These are phyloP conservation scores for Dictyostelium citrinum DNA, from an alignment of 78 protist genomes.

Conservation along the genomic window DNA sequence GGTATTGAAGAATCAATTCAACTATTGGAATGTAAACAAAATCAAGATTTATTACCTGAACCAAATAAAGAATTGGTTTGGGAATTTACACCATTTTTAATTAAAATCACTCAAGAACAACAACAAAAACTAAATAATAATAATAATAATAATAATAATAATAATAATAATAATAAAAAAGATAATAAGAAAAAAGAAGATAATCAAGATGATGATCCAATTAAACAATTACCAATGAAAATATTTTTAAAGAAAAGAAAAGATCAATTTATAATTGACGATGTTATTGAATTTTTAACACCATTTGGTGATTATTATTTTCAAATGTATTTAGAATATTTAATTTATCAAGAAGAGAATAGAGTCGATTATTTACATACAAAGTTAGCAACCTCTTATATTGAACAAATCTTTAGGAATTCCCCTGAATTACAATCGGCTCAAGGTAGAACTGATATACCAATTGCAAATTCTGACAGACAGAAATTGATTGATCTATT, in stretches of 20 bases:
- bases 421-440: neutral
- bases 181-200: neutral
- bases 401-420: constrained; percentile 1
- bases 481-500: constrained; percentile 7
- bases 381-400: constrained; percentile 10
- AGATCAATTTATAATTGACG: constrained; percentile 26
- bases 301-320: neutral
- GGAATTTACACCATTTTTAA: constrained; percentile 28
- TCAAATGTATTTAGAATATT: constrained; percentile 32
- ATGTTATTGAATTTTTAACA: constrained; percentile 26
- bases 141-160: too few species aligned
- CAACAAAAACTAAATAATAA: neutral
- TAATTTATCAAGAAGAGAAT: constrained; percentile 37
- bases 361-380: constrained; percentile 29
- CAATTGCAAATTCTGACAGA: constrained; percentile 1
- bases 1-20: constrained; percentile 22
- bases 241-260: constrained; percentile 22
- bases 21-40: neutral
- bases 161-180: too few species aligned
- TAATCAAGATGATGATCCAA: neutral
- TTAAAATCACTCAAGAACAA: neutral
- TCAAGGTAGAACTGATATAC: neutral
- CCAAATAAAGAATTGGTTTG: constrained; percentile 59
- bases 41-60: neutral
- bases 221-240: neutral